Conservation (phyloP, 495 filamentous ascomycete genomes). For the Aspergillus carlsbadensis region DNA sequence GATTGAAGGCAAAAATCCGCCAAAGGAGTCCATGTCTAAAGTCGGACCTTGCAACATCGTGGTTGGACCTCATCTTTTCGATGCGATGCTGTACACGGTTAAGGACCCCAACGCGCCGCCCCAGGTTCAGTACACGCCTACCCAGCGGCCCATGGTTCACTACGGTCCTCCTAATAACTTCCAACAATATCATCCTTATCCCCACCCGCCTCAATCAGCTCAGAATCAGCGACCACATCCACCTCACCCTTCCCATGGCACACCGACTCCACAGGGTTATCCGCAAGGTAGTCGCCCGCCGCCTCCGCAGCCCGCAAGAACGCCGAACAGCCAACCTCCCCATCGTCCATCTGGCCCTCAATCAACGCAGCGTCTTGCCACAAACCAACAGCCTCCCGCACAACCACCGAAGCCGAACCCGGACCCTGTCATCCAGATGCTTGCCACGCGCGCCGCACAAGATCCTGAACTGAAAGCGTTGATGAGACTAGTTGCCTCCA, state of each 20-base stretch:
- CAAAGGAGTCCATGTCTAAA: slow-evolving; percentile 83
- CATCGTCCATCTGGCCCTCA: slow-evolving; percentile 33
- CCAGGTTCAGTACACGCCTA: slow-evolving; percentile 45
- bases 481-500: slow-evolving; percentile 92
- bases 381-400: slow-evolving; percentile 32
- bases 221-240: slow-evolving; percentile 29
- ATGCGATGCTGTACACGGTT: slow-evolving; percentile 80
- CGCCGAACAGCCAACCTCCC: slow-evolving; percentile 28
- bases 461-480: slow-evolving; percentile 89
- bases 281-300: slow-evolving; percentile 23
- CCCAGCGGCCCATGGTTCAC: slow-evolving; percentile 63
- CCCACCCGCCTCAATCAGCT: slow-evolving; percentile 38
- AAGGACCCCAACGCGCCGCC: slow-evolving; percentile 64
- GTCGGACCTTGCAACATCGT: slow-evolving; percentile 78
- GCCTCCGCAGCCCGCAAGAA: slow-evolving; percentile 26
- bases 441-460: slow-evolving; percentile 82
- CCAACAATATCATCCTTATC: slow-evolving; percentile 49
- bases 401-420: slow-evolving; percentile 55
- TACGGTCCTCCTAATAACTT: slow-evolving; percentile 63
- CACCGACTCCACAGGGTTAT: slow-evolving; percentile 22
- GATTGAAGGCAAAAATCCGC: slow-evolving; percentile 72
- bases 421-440: slow-evolving; percentile 93
- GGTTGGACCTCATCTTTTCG: slow-evolving; percentile 88
- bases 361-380: slow-evolving; percentile 31
- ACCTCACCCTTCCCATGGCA: slow-evolving; percentile 15